Conservation (phyloP, 108 stramenopile genomes). For the Parietichytrium sp. region DNA sequence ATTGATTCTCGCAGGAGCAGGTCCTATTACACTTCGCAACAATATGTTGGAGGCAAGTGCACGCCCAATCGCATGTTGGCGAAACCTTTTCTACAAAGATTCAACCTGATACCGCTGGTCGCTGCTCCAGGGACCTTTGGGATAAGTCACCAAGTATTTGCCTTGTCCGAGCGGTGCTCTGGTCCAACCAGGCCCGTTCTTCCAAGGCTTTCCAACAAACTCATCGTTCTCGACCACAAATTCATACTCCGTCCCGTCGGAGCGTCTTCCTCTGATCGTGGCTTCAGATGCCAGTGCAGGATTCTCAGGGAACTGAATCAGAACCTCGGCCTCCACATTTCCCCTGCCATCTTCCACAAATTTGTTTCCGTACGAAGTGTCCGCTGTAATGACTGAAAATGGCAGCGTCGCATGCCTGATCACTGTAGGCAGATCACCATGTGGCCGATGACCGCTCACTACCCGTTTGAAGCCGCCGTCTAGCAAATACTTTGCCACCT, state of each 20-base stretch:
- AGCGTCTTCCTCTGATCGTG: not conserved
- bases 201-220: no score
- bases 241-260: not conserved
- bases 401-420: not conserved
- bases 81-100: no score
- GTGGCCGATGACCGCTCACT: constrained; percentile 3
- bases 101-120: no score
- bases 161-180: no score
- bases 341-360: not conserved
- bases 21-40: no score
- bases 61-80: no score
- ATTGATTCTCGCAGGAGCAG: no score
- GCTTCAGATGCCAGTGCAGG: no score
- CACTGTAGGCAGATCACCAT: not conserved
- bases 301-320: not conserved
- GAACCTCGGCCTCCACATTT: not conserved
- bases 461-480: not conserved
- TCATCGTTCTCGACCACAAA: not conserved
- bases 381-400: constrained; percentile 11
- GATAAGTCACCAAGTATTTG: no score
- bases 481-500: not conserved
- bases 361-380: constrained; percentile 3
- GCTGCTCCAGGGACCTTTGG: no score
- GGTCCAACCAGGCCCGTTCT: no score
- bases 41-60: no score